A percentile compares a stretch with the other conserved stretches of the same genome.
These are phyloP conservation scores for Wickerhamiella musiphila DNA, from an alignment of 805 yeast genomes.

Conservation along the genomic window DNA sequence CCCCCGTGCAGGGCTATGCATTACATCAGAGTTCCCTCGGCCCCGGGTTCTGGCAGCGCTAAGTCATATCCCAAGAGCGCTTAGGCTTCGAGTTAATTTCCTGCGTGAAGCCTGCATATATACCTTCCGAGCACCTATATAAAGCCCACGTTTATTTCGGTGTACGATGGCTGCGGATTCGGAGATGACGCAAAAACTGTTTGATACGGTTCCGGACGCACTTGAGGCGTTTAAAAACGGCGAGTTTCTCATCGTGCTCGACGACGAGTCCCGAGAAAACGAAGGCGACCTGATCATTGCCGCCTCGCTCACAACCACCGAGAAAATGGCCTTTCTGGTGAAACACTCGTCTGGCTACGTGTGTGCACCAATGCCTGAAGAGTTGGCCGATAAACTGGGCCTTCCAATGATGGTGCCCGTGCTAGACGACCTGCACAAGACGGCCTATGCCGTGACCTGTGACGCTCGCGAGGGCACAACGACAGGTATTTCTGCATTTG, in stretches of 20 bases:
- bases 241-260: slow-evolving; percentile 87
- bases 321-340: slow-evolving; percentile 87
- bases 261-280: slow-evolving; percentile 88
- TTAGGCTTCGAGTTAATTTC: neutral
- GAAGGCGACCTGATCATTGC: slow-evolving; percentile 95
- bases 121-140: neutral
- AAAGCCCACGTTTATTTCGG: slow-evolving; percentile 2
- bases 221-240: slow-evolving; percentile 56
- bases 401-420: slow-evolving; percentile 60
- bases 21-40: too few relatives aligned
- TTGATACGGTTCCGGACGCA: slow-evolving; percentile 50
- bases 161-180: neutral
- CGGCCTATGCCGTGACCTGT: slow-evolving; percentile 89
- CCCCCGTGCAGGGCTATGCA: too few relatives aligned
- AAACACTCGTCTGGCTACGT: slow-evolving; percentile 65
- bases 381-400: slow-evolving; percentile 61
- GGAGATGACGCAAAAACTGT: neutral
- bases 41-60: neutral
- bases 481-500: slow-evolving; percentile 92
- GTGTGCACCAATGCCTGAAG: slow-evolving; percentile 72
- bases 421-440: slow-evolving; percentile 72
- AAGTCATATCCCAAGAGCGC: neutral
- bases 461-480: slow-evolving; percentile 81
- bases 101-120: neutral
- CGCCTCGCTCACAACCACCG: slow-evolving; percentile 63